Evolutionary conservation across 192 early-diverging fungal genomes (phyloP), one percentile per base, ranked within the genome.

Genomic region (Glomus cerebriforme): DNA sequence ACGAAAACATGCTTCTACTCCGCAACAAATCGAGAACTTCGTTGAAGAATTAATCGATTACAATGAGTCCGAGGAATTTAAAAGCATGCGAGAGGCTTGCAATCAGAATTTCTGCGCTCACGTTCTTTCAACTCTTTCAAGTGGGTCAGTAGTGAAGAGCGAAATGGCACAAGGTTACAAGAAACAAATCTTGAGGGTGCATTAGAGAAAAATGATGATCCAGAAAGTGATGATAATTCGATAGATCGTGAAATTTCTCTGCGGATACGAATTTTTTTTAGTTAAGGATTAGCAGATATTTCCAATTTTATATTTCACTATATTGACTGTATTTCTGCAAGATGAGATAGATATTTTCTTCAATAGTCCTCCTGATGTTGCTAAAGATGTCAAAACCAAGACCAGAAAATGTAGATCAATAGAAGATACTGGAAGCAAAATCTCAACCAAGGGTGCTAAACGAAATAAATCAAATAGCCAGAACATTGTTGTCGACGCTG

Each of bases 121-220:
- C 71, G 2, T 47, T 47, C 71, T 73, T 54, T 37, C 71, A 73
- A 31, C n/a, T 3, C 0, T 73, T 54, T 73, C 71, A 73, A 47
- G 71, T 26, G 47, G 26, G 27, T 73, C 26, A 54, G 71, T 73
- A n/a, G 29, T 8, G 9, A 73, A 73, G 6, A 73, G 47, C 26
- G 24, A 73, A 54, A 45, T 73, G 47, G 71, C 71, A 73, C 37
- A 73, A 54, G 71, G 24, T 29, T 73, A 73, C 12, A 73, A 45
- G 58, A 74, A 34, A 73, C 72, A 73, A 73, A 59, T 59, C 54
- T 73, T 73, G 54, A 37, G 0, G 8, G 72, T 60, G 22, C 6
- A 37, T 37, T 37, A 37, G 37, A 37, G 37, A 37, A 37, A 37
- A 37, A 37, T 37, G 6, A 6, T 37, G 5, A 37, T n/a, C 34